Conservation (phyloP, 768 basidiomycete species). For the Tulasnella sp. region DNA sequence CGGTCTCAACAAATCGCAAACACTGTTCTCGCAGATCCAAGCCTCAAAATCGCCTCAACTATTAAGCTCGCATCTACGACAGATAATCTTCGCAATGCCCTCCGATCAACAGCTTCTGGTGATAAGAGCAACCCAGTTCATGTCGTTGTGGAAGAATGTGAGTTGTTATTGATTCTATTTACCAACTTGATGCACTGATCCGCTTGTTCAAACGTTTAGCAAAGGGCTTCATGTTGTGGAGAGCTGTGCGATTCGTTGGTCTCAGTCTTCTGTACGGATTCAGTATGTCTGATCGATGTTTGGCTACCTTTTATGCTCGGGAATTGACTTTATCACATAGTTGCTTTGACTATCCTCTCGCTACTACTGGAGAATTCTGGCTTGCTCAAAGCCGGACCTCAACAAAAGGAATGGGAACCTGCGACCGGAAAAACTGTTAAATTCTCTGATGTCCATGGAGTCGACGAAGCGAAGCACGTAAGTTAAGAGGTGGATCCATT, state of each 20-base stretch:
- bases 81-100: conserved; percentile 19
- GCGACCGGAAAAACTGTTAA: conserved; percentile 65
- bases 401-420: conserved; percentile 72
- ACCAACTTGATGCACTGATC: conserved; percentile 13
- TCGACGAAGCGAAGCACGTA: conserved; percentile 92
- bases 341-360: conserved; percentile 73
- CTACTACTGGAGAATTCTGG: conserved; percentile 90
- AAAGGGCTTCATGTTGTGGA: conserved; percentile 52
- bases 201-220: conserved; percentile 31
- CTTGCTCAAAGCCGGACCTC: conserved; percentile 75
- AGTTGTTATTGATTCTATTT: conserved; percentile 25
- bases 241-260: conserved; percentile 49
- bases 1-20: conserved; percentile 14
- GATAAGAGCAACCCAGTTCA: conserved; percentile 50
- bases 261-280: conserved; percentile 45
- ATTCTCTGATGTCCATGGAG: conserved; percentile 93
- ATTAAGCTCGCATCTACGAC: conserved; percentile 28
- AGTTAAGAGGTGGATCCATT: conserved; percentile 19
- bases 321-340: not conserved
- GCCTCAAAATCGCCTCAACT: conserved; percentile 26
- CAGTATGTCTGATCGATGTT: conserved; percentile 35
- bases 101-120: conserved; percentile 30
- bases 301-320: not conserved
- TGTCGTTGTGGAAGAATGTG: conserved; percentile 72
- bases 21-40: not conserved